These are phyloP conservation scores for Clonostachys solani DNA, from an alignment of 2,329 filamentous ascomycete genomes.

Conservation along the genomic window DNA sequence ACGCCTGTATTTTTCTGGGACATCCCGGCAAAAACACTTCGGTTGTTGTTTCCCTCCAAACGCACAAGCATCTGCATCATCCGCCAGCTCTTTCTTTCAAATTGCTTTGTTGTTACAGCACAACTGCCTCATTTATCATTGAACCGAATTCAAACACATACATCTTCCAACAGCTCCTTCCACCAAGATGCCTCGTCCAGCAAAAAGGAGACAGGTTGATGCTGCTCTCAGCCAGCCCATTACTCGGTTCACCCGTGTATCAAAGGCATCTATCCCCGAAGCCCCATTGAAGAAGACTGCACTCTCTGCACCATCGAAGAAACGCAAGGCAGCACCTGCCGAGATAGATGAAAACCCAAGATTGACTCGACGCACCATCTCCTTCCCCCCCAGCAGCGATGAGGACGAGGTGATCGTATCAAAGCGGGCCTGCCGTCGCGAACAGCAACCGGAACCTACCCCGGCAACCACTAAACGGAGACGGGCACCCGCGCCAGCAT, in stretches of 20 bases:
- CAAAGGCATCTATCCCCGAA: constrained; percentile 29
- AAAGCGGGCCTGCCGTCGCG: constrained; percentile 20
- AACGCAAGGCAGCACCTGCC: constrained; percentile 27
- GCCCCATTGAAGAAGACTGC: constrained; percentile 27
- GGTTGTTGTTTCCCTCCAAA: too few species aligned
- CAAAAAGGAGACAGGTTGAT: constrained; percentile 3
- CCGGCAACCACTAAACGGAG: constrained; percentile 9
- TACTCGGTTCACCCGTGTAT: constrained; percentile 40
- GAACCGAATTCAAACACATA: too few species aligned
- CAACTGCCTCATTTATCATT: too few species aligned
- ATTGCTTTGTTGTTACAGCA: too few species aligned
- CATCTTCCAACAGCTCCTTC: too few species aligned
- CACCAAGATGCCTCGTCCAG: constrained; percentile 1
- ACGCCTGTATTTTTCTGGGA: too few species aligned
- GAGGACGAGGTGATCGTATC: constrained; percentile 12
- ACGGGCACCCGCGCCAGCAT: too few species aligned
- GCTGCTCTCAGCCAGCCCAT: constrained; percentile 22
- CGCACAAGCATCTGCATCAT: not conserved
- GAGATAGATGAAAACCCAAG: constrained; percentile 16
- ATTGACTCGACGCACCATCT: constrained; percentile 17
- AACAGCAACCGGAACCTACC: constrained; percentile 9
- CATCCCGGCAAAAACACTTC: too few species aligned
- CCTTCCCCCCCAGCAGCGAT: constrained; percentile 25
- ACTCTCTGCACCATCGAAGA: constrained; percentile 20
- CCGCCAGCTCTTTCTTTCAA: too few species aligned